A percentile compares a stretch with the other conserved stretches of the same genome.
phyloP scores from a whole-genome alignment of 441 rosid genomes.

The Populus tomentosa region DNA sequence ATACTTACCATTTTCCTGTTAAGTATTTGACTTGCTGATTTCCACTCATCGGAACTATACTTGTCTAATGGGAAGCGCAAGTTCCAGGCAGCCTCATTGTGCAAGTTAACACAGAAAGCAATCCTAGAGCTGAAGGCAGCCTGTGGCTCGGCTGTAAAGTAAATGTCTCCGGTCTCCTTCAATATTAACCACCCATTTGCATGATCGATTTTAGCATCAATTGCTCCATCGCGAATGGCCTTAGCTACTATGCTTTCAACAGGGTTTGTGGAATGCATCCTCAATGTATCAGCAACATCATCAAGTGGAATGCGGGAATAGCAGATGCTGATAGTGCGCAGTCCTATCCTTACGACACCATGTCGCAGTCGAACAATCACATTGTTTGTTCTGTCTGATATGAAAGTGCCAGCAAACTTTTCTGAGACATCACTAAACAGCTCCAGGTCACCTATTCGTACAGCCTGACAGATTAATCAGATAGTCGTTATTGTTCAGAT shows the following conservation, averaged over 20 bases:
- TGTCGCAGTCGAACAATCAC: slow-evolving; percentile 64
- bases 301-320: slow-evolving; percentile 65
- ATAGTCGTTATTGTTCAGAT: background rate
- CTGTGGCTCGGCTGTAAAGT: slow-evolving; percentile 73
- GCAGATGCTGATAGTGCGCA: slow-evolving; percentile 65
- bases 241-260: slow-evolving; percentile 62
- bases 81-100: slow-evolving; percentile 48
- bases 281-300: slow-evolving; percentile 64
- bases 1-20: slow-evolving; percentile 50
- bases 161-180: slow-evolving; percentile 68
- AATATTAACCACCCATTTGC: slow-evolving; percentile 64
- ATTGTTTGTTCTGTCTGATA: slow-evolving; percentile 52
- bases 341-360: slow-evolving; percentile 68
- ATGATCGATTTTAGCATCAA: slow-evolving; percentile 70
- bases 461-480: slow-evolving; percentile 44
- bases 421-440: slow-evolving; percentile 66
- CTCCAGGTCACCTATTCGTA: slow-evolving; percentile 69
- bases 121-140: slow-evolving; percentile 64
- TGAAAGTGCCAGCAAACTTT: slow-evolving; percentile 52
- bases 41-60: background rate
- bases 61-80: no score
- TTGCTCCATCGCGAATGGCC: slow-evolving; percentile 71
- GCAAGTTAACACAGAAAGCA: slow-evolving; percentile 73
- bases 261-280: slow-evolving; percentile 57
- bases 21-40: slow-evolving; percentile 60